Base-by-base conservation (phyloP, 1,284 basidiomycete genomes). In the Psilocybe mexicana region DNA sequence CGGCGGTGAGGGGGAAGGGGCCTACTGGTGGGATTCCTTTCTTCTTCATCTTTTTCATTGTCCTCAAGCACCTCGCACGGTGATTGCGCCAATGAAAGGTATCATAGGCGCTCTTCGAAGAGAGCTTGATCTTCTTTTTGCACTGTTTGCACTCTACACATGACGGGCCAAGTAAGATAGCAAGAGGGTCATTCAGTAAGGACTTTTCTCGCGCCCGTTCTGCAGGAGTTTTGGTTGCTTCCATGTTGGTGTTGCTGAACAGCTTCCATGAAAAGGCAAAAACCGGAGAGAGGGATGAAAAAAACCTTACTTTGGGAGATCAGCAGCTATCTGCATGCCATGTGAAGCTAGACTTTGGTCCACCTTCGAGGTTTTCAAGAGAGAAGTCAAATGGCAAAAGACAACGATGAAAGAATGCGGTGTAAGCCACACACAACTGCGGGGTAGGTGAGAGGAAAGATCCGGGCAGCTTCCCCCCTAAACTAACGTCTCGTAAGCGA, bases 31-130 rank as follows among this genome's bases (percentile, higher is more conserved):
- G 10, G 44, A 46, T 54, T 61, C 28, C 36, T 59, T 63, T 62
- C 48, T 44, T 60, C 28, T 61, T 62, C 50, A 60, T 58, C 54
- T 59, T 66, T 62, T 67, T 71, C 55, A 61, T 63, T 59, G 65
- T 61, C 65, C 71, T 75, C 49, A 83, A 65, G 67, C 87, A 88
- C 25, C 86, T 77, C 42, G 76, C 76, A 14, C 81, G 78, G 65
- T 89, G 87, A 63, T 79, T 84, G 44, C 72, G 67, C 88, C 88
- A 90, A 67, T 90, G 88, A 64, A 80, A 81, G 18, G 77, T 76
- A 65, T 90, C 88, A 64, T 79, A 90, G 23, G 74, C 73, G 69
- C 84, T 86, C 70, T 88, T 88, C 10, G 75, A 69, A 2, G 87
- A 90, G 23, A 90, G 80, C 70, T 87, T 87, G 72, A 90, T 87